Conservation (phyloP, 495 filamentous ascomycete genomes). For the Penicillium egyptiacum region DNA sequence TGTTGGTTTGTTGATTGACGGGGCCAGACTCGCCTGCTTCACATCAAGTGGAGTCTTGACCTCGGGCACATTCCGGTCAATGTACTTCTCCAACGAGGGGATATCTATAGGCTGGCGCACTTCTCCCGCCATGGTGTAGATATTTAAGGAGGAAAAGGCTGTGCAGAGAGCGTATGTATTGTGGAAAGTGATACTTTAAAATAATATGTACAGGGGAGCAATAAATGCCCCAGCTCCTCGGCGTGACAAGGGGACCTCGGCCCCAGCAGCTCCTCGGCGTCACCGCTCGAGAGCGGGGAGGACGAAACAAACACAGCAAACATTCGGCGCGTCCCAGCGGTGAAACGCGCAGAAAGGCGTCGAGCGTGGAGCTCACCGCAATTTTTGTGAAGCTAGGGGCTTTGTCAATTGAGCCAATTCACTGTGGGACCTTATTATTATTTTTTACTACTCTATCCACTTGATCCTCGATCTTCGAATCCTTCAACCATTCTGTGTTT, state of each 20-base stretch:
- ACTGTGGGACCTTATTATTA: neutral
- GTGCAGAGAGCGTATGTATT: neutral
- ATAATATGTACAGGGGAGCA: constrained; percentile 5
- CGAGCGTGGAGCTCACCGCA: constrained; percentile 25
- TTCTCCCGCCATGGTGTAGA: constrained; percentile 71
- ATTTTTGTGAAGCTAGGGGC: constrained; percentile 15
- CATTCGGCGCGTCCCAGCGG: constrained; percentile 34
- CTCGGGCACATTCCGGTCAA: constrained; percentile 69
- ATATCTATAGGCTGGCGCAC: constrained; percentile 88
- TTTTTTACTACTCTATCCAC: neutral
- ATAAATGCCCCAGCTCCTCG: constrained; percentile 8
- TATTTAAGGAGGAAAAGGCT: neutral
- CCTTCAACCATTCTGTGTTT: constrained; percentile 6
- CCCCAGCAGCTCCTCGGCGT: constrained; percentile 20
- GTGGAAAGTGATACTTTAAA: neutral
- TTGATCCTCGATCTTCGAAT: constrained; percentile 9
- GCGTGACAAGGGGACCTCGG: constrained; percentile 32
- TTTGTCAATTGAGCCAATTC: constrained; percentile 5
- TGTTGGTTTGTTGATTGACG: neutral
- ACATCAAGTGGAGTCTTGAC: constrained; percentile 80
- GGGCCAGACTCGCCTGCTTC: constrained; percentile 67
- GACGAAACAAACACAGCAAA: constrained; percentile 19
- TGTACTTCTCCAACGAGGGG: constrained; percentile 71
- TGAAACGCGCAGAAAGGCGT: constrained; percentile 40
- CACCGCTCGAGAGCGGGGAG: constrained; percentile 10